These are phyloP conservation scores for Apiotrichum montevideense DNA, from an alignment of 1,284 basidiomycete genomes.

Conservation along the genomic window DNA sequence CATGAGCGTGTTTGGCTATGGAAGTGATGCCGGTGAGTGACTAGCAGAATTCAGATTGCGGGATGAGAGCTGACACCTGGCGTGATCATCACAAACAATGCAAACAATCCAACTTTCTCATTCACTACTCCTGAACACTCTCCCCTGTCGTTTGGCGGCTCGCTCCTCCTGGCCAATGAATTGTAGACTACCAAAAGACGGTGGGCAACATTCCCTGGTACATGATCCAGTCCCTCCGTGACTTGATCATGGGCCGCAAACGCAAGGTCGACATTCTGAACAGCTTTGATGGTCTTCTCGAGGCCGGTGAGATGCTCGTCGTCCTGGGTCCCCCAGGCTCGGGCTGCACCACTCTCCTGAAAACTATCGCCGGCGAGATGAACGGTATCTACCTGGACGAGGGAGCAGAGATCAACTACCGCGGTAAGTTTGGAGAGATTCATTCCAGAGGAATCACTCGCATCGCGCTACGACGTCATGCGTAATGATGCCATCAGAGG, in stretches of 20 bases:
- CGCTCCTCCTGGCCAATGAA: no score
- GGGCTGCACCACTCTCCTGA: conserved; percentile 54
- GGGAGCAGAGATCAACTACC: conserved; percentile 43
- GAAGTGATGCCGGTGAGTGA: conserved; percentile 43
- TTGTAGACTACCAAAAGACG: conserved; percentile 50
- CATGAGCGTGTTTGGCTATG: conserved; percentile 50
- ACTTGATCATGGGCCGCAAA: conserved; percentile 41
- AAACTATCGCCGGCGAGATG: conserved; percentile 54
- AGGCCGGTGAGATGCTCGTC: conserved; percentile 54
- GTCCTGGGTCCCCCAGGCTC: conserved; percentile 59
- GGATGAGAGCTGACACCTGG: no score
- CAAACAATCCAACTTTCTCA: no score
- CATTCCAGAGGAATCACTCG: no score
- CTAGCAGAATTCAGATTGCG: no score
- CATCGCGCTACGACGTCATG: no score
- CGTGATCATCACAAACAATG: no score
- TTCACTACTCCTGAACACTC: no score
- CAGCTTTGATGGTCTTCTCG: conserved; percentile 48
- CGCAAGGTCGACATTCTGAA: conserved; percentile 51
- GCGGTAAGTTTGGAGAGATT: conserved; percentile 35
- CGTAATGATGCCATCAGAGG: no score
- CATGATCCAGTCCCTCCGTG: conserved; percentile 34
- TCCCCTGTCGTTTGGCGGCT: no score
- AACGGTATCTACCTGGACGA: conserved; percentile 50
- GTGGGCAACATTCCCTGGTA: conserved; percentile 49